Conservation (phyloP, 257 asterid species). For the Coffea eugenioides region DNA sequence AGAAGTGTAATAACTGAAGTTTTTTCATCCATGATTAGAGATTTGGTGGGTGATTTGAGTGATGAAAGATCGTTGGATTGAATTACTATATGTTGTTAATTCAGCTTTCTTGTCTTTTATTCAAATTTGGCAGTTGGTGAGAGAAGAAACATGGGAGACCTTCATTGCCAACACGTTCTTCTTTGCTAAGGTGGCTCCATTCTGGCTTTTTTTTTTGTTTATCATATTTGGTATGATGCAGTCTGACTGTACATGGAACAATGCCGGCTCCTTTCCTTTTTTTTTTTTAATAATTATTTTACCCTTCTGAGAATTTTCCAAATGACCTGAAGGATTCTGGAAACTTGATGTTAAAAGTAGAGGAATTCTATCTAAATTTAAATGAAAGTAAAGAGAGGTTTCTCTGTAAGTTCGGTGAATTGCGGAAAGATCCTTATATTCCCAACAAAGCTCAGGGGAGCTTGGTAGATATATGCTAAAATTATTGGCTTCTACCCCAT, state of each 20-base stretch:
- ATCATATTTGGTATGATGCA: constrained; percentile 4
- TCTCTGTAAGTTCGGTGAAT: no score
- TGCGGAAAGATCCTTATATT: no score
- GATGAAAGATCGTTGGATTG: neutral
- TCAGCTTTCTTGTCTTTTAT: constrained; percentile 9
- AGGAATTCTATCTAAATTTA: no score
- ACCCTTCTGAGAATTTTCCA: neutral
- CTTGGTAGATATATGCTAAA: no score
- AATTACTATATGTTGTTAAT: neutral
- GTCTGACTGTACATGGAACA: neutral
- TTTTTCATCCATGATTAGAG: neutral
- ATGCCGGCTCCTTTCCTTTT: neutral
- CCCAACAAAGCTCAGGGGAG: no score
- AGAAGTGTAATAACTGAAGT: neutral
- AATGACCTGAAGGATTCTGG: neutral
- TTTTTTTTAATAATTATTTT: neutral
- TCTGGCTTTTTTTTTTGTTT: constrained; percentile 12
- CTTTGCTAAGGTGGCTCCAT: constrained; percentile 64
- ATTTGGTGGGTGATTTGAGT: neutral
- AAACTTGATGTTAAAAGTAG: no score
- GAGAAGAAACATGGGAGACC: constrained; percentile 87
- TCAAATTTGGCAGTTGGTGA: constrained; percentile 58
- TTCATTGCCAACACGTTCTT: constrained; percentile 57
- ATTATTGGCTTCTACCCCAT: no score
- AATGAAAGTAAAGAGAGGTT: no score